Conservation (phyloP, 768 basidiomycete genomes). For the Lanmaoa pseudosensibilis region DNA sequence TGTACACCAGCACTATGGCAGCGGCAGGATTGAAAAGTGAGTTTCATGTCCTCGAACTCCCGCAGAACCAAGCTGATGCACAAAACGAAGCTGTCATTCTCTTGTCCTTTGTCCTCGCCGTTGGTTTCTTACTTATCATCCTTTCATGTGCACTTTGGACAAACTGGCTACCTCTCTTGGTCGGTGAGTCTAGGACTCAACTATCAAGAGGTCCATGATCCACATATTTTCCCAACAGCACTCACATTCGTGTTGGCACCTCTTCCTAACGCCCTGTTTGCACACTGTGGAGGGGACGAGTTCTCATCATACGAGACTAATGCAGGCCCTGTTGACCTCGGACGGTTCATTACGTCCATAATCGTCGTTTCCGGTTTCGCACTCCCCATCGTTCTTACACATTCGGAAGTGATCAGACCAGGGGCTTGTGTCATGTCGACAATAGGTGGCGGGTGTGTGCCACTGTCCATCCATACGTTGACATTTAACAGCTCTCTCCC, state of each 20-base stretch:
- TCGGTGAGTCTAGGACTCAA: conserved; percentile 61
- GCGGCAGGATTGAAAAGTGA: conserved; percentile 71
- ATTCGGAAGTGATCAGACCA: conserved; percentile 81
- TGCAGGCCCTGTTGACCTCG: conserved; percentile 79
- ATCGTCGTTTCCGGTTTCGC: conserved; percentile 94
- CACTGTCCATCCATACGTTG: conserved; percentile 1
- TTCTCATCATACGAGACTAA: conserved; percentile 75
- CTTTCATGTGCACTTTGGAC: conserved; percentile 93
- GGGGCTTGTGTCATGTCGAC: conserved; percentile 94
- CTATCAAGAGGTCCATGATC: not conserved
- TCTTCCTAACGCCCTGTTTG: conserved; percentile 89
- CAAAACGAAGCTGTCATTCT: conserved; percentile 81
- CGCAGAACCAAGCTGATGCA: conserved; percentile 1
- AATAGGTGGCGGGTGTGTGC: conserved; percentile 75
- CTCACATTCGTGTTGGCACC: conserved; percentile 94
- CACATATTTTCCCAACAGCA: conserved; percentile 46
- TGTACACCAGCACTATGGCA: conserved; percentile 43
- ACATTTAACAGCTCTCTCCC: not conserved
- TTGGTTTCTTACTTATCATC: conserved; percentile 98
- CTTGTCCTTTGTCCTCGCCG: conserved; percentile 94
- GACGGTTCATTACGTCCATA: conserved; percentile 89
- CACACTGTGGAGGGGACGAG: conserved; percentile 91
- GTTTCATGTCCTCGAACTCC: conserved; percentile 15
- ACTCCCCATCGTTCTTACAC: conserved; percentile 87
- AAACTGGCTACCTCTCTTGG: conserved; percentile 96